These are phyloP conservation scores for Cardiospermum halicacabum DNA, from an alignment of 345 rosid genomes.

Conservation along the genomic window DNA sequence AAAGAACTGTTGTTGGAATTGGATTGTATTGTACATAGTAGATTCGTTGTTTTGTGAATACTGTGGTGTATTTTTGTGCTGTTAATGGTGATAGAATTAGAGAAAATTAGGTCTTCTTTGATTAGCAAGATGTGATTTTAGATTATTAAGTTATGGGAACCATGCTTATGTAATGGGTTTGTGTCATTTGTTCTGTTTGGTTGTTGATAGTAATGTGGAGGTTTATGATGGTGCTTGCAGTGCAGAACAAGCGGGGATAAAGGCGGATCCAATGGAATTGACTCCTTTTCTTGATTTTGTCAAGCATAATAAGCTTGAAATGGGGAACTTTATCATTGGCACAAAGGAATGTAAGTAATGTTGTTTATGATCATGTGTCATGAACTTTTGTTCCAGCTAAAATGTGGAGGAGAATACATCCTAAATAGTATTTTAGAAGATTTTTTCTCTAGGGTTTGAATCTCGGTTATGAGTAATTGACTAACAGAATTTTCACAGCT, in stretches of 20 bases:
- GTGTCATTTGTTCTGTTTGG: background rate
- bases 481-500: conserved; percentile 1
- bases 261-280: conserved; percentile 51
- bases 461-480: background rate
- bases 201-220: conserved; percentile 16
- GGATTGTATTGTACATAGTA: background rate
- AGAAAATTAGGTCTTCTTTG: background rate
- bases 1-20: no score
- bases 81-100: background rate
- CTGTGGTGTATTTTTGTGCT: background rate
- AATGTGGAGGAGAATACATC: background rate
- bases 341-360: conserved; percentile 55
- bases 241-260: conserved; percentile 70
- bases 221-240: conserved; percentile 29
- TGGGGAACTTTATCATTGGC: conserved; percentile 66
- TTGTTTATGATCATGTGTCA: conserved; percentile 4
- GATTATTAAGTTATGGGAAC: background rate
- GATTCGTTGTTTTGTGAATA: background rate
- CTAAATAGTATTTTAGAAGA: background rate
- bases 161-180: background rate
- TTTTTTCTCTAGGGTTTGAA: background rate
- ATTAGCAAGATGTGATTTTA: background rate
- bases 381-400: background rate
- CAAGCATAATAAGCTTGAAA: conserved; percentile 59
- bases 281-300: conserved; percentile 58